Conservation (phyloP, 495 filamentous ascomycete genomes). For the Trypethelium eluteriae region DNA sequence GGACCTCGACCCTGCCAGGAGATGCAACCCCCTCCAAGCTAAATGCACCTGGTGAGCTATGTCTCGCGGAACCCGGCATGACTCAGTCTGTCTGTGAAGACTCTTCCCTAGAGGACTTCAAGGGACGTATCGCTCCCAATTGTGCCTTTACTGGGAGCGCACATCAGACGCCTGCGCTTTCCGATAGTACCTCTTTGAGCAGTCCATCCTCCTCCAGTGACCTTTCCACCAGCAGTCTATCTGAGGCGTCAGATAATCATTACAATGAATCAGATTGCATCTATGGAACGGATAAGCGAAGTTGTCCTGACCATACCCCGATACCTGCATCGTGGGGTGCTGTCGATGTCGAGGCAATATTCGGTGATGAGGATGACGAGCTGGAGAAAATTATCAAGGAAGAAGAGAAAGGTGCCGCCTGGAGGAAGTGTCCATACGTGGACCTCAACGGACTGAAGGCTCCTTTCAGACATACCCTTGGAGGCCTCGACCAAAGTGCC, state of each 20-base stretch:
- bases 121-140: too few relatives aligned
- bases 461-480: neutral
- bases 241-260: neutral
- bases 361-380: conserved; percentile 4
- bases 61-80: too few relatives aligned
- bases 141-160: too few relatives aligned
- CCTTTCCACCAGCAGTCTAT: too few relatives aligned
- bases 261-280: neutral
- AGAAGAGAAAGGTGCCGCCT: neutral
- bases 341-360: neutral
- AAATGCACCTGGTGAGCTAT: too few relatives aligned
- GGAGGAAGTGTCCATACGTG: neutral
- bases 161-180: too few relatives aligned
- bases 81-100: too few relatives aligned
- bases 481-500: neutral
- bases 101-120: too few relatives aligned
- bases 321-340: neutral
- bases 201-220: too few relatives aligned
- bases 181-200: too few relatives aligned
- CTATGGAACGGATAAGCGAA: neutral
- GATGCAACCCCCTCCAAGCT: too few relatives aligned
- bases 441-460: neutral
- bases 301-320: neutral
- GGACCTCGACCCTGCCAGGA: too few relatives aligned
- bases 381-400: neutral